Evolutionary conservation across 768 basidiomycete species (phyloP), one percentile per base, ranked within the genome.

Genomic region (Gymnopilus dilepis): DNA sequence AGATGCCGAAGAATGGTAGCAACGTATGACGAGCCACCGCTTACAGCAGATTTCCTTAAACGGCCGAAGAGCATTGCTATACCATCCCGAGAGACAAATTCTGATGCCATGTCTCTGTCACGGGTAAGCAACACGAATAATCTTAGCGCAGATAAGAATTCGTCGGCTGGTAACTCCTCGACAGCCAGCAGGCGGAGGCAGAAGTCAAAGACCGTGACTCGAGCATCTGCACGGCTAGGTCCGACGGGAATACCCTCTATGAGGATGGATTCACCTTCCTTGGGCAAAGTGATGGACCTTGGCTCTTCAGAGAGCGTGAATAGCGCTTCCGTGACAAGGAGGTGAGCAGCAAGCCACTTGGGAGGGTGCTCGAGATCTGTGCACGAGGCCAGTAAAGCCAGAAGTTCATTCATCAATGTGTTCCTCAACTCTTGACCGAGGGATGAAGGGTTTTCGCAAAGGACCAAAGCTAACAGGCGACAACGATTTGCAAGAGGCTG

Each of bases 1-100:
- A 94, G 76, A 70, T 99, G 97, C 6, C 97, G 90, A n/a, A 98
- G 79, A 62, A 98, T 91, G 68, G 90, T 91, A 41, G 89, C 87
- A 56, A 95, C 84, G 72, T 95, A 94, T 0, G 91, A 87, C 47
- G 94, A 93, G 64, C 88, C 90, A 19, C 90, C 88, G 28, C 80
- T 73, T 8, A 88, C 85, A 15, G 88, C 82, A 0, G 86, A 78
- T 17, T 79, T 76, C 65, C 85, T 85, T 65, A 95, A 79, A 30
- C 88, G 85, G 56, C 82, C 80, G 76, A 97, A 88, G 19, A 97
- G 78, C 19, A 80, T 72, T 0, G 74, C 61, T 13, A 95, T 74
- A 0, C 91, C 94, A 53, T 86, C 84, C 12, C 80, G 79, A 53
- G 86, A 82, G 65, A 92, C 83, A 68, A 98, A 90, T 61, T 86